phyloP scores from a whole-genome alignment of 805 yeast genomes.

The Suhomyces kilbournensis region DNA sequence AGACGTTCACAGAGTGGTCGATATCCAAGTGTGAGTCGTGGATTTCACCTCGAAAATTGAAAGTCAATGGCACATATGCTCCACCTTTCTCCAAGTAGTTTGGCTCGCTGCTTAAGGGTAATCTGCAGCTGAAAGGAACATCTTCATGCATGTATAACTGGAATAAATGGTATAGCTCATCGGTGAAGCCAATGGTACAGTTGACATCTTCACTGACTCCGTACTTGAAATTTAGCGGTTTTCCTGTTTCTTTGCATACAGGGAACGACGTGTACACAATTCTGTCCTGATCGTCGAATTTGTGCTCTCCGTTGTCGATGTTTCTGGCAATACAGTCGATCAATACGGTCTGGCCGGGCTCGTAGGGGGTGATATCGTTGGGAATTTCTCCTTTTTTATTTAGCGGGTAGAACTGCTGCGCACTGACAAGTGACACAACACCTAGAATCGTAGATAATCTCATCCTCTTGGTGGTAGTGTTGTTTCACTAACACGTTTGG shows the following conservation, averaged over 20 bases:
- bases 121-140: constrained; percentile 66
- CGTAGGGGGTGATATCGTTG: constrained; percentile 32
- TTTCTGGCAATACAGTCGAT: constrained; percentile 64
- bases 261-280: constrained; percentile 61
- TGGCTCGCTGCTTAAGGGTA: constrained; percentile 49
- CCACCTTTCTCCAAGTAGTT: constrained; percentile 42
- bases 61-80: constrained; percentile 55
- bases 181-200: constrained; percentile 62
- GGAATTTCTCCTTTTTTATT: constrained; percentile 38
- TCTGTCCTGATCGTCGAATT: constrained; percentile 57
- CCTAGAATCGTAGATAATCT: neutral
- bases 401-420: constrained; percentile 35
- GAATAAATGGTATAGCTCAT: constrained; percentile 66
- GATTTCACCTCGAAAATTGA: constrained; percentile 64
- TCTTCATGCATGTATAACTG: constrained; percentile 78
- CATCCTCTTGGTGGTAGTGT: neutral
- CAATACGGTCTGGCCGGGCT: constrained; percentile 40
- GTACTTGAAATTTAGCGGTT: constrained; percentile 55
- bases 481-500: neutral
- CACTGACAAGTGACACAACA: constrained; percentile 7
- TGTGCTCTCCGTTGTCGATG: constrained; percentile 75
- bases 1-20: constrained; percentile 54
- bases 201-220: constrained; percentile 49
- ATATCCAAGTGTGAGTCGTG: constrained; percentile 67
- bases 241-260: constrained; percentile 59